Conservation (phyloP, 495 filamentous ascomycete genomes). For the Chaetomium tenue region DNA sequence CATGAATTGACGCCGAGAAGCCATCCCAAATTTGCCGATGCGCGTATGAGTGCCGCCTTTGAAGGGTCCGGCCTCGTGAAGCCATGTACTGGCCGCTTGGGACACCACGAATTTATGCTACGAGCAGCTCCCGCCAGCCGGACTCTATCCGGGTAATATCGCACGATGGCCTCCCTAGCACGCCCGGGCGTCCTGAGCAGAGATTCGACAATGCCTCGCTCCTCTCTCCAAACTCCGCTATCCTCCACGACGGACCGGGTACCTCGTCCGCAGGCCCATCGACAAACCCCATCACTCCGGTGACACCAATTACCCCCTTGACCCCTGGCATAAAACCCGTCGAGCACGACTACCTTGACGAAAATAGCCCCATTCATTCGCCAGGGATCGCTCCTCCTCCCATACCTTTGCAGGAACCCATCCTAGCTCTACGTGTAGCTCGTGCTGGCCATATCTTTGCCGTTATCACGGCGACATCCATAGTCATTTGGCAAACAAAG, state of each 20-base stretch:
- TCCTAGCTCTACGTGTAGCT: constrained; percentile 74
- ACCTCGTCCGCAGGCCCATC: constrained; percentile 22
- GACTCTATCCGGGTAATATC: constrained; percentile 40
- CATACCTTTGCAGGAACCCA: constrained; percentile 51
- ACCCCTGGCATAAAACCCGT: constrained; percentile 55
- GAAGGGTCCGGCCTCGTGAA: constrained; percentile 30
- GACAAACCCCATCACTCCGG: constrained; percentile 36
- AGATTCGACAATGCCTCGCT: constrained; percentile 29
- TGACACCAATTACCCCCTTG: constrained; percentile 48
- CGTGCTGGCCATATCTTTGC: constrained; percentile 85
- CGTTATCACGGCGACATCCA: constrained; percentile 74
- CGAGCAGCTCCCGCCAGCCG: constrained; percentile 56
- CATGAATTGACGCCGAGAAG: constrained; percentile 32
- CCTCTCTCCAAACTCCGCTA: constrained; percentile 28
- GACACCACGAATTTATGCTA: constrained; percentile 83
- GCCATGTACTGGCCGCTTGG: constrained; percentile 97
- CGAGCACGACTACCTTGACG: constrained; percentile 47
- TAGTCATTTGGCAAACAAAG: constrained; percentile 94
- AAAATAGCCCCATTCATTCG: constrained; percentile 21
- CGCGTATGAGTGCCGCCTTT: constrained; percentile 33
- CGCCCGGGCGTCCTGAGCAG: constrained; percentile 29
- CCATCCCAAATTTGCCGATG: constrained; percentile 26
- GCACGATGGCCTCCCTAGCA: constrained; percentile 43
- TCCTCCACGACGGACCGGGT: constrained; percentile 32
- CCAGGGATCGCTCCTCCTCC: constrained; percentile 15